Percentiles rank a stretch among this genome's conserved stretches.
phyloP scores from a whole-genome alignment of 2,329 filamentous ascomycete species.

The Sarocladium strictum region DNA sequence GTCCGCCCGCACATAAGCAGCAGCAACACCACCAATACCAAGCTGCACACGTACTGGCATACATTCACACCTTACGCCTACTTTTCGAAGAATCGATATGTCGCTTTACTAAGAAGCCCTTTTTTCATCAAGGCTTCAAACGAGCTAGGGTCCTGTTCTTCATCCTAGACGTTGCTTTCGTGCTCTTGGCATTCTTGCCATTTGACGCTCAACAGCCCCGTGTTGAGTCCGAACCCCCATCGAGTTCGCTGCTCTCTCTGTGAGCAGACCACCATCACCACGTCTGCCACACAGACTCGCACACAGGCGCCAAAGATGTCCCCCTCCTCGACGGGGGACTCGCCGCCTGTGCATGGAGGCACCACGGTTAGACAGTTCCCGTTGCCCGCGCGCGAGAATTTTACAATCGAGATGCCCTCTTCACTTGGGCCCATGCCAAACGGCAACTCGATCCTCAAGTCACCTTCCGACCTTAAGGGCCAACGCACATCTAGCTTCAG shows the following conservation, averaged over 20 bases:
- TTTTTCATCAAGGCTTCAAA: not conserved
- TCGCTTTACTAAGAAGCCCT: not conserved
- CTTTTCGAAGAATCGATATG: not conserved
- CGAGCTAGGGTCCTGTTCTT: not conserved
- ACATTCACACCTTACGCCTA: not conserved
- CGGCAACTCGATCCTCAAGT: constrained; percentile 40
- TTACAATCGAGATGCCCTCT: constrained; percentile 43
- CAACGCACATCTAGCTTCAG: constrained; percentile 37
- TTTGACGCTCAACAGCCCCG: not conserved
- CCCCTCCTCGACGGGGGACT: constrained; percentile 49
- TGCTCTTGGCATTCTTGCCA: not conserved
- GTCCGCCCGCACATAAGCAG: not conserved
- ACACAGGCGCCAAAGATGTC: constrained; percentile 30
- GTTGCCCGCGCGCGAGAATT: constrained; percentile 40
- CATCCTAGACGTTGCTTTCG: not conserved
- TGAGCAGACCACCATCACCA: constrained; percentile 2
- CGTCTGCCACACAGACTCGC: constrained; percentile 2
- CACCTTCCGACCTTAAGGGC: constrained; percentile 41
- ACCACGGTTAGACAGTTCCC: constrained; percentile 36
- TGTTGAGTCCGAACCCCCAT: not conserved
- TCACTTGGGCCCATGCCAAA: constrained; percentile 35
- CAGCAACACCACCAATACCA: not conserved
- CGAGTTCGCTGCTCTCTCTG: constrained; percentile 7
- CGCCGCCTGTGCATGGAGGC: constrained; percentile 36
- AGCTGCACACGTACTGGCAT: not conserved